phyloP scores from a whole-genome alignment of 139 green algal genomes.

The Nannochloris sp. region DNA sequence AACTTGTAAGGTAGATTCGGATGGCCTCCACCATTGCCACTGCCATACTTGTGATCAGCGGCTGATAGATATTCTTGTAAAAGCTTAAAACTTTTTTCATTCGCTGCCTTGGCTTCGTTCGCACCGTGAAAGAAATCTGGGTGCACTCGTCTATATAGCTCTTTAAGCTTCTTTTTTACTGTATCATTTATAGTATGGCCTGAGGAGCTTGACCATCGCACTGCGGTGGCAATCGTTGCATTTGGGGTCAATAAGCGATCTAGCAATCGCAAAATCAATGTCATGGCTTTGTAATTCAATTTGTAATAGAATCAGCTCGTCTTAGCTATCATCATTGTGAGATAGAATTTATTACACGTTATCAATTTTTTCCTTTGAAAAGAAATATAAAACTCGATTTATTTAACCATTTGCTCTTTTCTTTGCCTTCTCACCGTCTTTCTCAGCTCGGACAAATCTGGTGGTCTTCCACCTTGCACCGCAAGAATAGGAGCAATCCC shows the following conservation, averaged over 20 bases:
- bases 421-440: background rate
- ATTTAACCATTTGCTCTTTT: no score
- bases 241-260: no score
- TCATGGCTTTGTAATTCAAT: no score
- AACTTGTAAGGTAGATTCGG: conserved; percentile 43
- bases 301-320: no score
- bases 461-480: background rate
- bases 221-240: no score
- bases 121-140: conserved; percentile 49
- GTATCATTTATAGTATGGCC: background rate
- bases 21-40: conserved; percentile 10
- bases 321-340: no score
- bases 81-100: conserved; percentile 57
- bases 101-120: conserved; percentile 32
- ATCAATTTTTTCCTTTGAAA: no score
- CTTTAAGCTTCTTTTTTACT: conserved; percentile 29
- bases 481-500: no score
- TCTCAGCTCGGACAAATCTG: background rate
- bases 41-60: conserved; percentile 2
- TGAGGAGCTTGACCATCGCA: no score
- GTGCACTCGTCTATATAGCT: conserved; percentile 44
- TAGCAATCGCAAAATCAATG: no score
- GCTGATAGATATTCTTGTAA: conserved; percentile 47
- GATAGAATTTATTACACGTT: no score
- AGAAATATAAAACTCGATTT: no score